A percentile compares a stretch with the other conserved stretches of the same genome.
phyloP scores from a whole-genome alignment of 2,329 filamentous ascomycete species.

The Cladosporium sphaerospermum region DNA sequence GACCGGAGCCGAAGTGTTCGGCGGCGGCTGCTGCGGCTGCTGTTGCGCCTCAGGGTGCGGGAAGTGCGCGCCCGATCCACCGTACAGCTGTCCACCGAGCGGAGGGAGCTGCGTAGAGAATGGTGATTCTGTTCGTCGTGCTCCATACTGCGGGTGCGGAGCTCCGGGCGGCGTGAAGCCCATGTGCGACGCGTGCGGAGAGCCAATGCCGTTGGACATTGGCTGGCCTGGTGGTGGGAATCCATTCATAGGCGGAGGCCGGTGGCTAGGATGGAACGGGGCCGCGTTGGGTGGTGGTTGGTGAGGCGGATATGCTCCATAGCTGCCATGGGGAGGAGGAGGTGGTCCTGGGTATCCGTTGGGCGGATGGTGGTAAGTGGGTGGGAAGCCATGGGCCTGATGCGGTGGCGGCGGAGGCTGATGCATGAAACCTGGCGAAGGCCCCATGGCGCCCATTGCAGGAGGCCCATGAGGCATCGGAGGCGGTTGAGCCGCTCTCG shows the following conservation, averaged over 20 bases:
- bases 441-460: constrained; percentile 12
- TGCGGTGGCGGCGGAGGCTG: constrained; percentile 13
- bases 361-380: constrained; percentile 20
- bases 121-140: constrained; percentile 19
- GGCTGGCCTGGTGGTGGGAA: constrained; percentile 21
- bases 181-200: constrained; percentile 24
- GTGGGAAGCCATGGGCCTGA: constrained; percentile 19
- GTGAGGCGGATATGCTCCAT: constrained; percentile 1
- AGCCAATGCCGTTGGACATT: constrained; percentile 31
- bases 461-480: constrained; percentile 9
- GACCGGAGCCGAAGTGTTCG: neutral
- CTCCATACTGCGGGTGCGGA: constrained; percentile 26
- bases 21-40: neutral
- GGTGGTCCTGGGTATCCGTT: constrained; percentile 18
- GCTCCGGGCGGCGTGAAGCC: constrained; percentile 23
- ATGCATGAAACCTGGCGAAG: constrained; percentile 12
- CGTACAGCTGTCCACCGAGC: constrained; percentile 28
- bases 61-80: constrained; percentile 5
- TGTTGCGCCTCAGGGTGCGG: constrained; percentile 10
- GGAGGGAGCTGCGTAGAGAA: constrained; percentile 19
- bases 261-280: constrained; percentile 5
- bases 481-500: constrained; percentile 13
- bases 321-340: neutral
- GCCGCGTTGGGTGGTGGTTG: constrained; percentile 2
- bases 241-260: constrained; percentile 13